These are phyloP conservation scores for Sphaerulina vaccinii DNA, from an alignment of 2,329 filamentous ascomycete species.

Conservation along the genomic window DNA sequence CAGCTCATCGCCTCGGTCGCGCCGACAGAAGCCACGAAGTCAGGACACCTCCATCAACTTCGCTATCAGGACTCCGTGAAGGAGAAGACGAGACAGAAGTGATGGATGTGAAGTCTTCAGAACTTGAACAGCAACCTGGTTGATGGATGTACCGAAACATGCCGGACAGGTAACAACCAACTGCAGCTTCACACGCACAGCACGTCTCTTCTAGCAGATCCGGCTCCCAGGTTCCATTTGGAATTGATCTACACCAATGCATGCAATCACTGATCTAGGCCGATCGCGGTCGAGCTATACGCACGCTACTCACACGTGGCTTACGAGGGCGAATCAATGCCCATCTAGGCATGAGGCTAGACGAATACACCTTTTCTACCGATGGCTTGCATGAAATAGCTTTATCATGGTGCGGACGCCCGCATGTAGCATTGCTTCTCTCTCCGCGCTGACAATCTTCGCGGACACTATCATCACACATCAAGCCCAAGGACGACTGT, in stretches of 20 bases:
- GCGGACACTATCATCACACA: background rate
- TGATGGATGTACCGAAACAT: background rate
- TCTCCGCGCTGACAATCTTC: background rate
- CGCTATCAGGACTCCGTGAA: too few species aligned
- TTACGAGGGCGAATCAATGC: slow-evolving; percentile 4
- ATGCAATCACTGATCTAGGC: slow-evolving; percentile 8
- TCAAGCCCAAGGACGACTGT: background rate
- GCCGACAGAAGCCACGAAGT: background rate
- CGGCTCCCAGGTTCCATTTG: background rate
- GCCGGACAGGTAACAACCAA: too few species aligned
- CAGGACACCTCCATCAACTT: too few species aligned
- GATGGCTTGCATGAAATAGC: background rate
- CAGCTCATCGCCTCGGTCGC: background rate
- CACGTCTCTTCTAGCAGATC: background rate
- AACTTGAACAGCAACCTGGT: too few species aligned
- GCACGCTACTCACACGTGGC: slow-evolving; percentile 10
- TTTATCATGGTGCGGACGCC: slow-evolving; percentile 8
- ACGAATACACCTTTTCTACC: background rate
- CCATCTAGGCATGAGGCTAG: slow-evolving; percentile 4
- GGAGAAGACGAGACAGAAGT: too few species aligned
- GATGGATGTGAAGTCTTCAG: too few species aligned
- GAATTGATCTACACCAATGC: slow-evolving; percentile 5
- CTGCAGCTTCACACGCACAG: background rate
- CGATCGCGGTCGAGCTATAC: background rate
- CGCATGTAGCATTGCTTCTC: slow-evolving; percentile 3